These are phyloP conservation scores for Cucumis melo DNA, from an alignment of 306 rosid genomes.

Conservation along the genomic window DNA sequence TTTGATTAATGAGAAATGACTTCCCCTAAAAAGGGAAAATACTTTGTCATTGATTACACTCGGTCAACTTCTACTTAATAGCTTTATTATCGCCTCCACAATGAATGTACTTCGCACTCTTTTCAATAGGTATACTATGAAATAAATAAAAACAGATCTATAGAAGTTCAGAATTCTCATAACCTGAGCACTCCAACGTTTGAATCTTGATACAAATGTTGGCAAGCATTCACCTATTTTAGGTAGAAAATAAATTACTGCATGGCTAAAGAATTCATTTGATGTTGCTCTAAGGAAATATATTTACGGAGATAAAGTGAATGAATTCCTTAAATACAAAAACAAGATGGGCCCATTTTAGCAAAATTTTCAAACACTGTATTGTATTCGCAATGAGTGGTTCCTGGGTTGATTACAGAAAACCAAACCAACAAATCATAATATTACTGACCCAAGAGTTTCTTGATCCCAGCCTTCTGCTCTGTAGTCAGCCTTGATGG, in stretches of 20 bases:
- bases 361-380: constrained; percentile 1
- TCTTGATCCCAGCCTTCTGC: constrained; percentile 47
- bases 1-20: background rate
- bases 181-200: background rate
- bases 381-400: background rate
- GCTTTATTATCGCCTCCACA: background rate
- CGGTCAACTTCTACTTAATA: background rate
- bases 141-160: background rate
- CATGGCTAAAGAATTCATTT: background rate
- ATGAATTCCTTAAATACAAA: background rate
- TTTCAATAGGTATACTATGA: background rate
- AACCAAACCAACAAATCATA: background rate
- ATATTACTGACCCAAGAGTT: constrained; percentile 27
- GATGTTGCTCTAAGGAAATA: background rate
- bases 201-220: background rate
- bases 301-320: background rate
- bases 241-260: background rate
- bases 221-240: background rate
- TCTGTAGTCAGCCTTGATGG: constrained; percentile 38
- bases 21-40: background rate
- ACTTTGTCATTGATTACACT: background rate
- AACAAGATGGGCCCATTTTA: background rate
- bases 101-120: background rate
- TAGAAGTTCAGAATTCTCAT: background rate
- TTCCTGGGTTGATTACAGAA: background rate